Conservation (phyloP, 2,329 filamentous ascomycete species). For the Colletotrichum gloeosporioides region DNA sequence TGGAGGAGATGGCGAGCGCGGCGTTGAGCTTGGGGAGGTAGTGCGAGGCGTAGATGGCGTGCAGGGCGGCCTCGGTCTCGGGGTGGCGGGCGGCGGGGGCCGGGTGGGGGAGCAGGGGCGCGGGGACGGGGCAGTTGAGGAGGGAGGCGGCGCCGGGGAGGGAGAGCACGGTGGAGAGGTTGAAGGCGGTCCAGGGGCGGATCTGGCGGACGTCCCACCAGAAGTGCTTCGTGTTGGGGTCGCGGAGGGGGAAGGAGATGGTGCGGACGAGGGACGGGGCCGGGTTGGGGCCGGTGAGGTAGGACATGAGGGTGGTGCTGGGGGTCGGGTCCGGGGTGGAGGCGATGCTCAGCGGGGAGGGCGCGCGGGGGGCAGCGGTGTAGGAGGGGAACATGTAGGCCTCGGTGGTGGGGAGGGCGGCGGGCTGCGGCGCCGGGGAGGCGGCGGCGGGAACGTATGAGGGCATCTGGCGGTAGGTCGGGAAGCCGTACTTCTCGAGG, state of each 20-base stretch:
- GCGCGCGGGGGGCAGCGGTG: constrained; percentile 43
- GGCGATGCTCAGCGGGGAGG: constrained; percentile 45
- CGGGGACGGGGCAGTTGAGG: constrained; percentile 72
- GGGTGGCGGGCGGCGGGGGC: constrained; percentile 67
- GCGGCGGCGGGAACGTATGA: constrained; percentile 47
- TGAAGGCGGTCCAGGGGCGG: constrained; percentile 83
- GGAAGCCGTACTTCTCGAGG: constrained; percentile 77
- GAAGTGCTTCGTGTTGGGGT: constrained; percentile 78
- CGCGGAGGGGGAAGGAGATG: constrained; percentile 71
- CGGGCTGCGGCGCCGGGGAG: background rate
- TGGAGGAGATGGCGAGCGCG: constrained; percentile 78
- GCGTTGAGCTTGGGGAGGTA: constrained; percentile 89
- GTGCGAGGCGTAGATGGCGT: constrained; percentile 76
- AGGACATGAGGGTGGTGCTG: constrained; percentile 76
- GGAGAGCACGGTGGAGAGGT: constrained; percentile 70
- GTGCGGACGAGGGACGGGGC: constrained; percentile 82
- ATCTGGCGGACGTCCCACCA: constrained; percentile 97
- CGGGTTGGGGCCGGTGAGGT: constrained; percentile 81
- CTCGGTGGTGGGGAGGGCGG: constrained; percentile 36
- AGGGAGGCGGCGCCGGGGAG: constrained; percentile 77
- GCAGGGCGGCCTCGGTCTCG: constrained; percentile 78
- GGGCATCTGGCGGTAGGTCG: constrained; percentile 82
- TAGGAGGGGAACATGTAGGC: constrained; percentile 54
- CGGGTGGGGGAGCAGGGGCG: constrained; percentile 65
- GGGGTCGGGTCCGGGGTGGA: constrained; percentile 51